Evolutionary conservation across 83 land plant species (phyloP).

Genomic region (Thuja plicata): DNA sequence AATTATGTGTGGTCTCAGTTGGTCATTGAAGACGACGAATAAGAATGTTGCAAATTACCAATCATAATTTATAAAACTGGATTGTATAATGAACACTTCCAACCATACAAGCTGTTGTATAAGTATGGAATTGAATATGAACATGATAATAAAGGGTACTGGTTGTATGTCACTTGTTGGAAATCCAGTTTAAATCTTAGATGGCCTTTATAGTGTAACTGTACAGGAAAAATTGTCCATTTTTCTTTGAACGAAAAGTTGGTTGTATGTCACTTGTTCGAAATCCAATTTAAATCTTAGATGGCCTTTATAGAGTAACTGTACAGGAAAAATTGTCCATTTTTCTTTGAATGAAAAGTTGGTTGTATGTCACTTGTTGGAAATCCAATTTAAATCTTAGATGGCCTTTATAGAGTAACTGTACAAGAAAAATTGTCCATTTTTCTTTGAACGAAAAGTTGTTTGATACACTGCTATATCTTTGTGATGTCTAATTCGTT

Average conservation of each 20-base stretch:
- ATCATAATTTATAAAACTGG: too few species aligned
- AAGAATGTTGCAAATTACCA: too few species aligned
- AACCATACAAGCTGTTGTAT: slow-evolving; percentile 3
- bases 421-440: not conserved
- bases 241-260: not conserved
- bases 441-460: not conserved
- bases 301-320: not conserved
- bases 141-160: slow-evolving; percentile 23
- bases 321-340: not conserved
- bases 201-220: not conserved
- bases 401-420: not conserved
- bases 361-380: not conserved
- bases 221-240: not conserved
- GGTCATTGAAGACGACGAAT: not conserved
- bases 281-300: not conserved
- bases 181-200: not conserved
- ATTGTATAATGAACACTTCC: too few species aligned
- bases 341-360: not conserved
- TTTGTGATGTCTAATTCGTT: not conserved
- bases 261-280: not conserved
- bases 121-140: slow-evolving; percentile 15
- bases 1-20: not conserved
- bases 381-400: not conserved
- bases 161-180: not conserved
- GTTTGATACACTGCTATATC: not conserved